Evolutionary conservation across 805 yeast genomes (phyloP), one percentile per base, ranked within the genome.

Genomic region (Candida tibetensis): DNA sequence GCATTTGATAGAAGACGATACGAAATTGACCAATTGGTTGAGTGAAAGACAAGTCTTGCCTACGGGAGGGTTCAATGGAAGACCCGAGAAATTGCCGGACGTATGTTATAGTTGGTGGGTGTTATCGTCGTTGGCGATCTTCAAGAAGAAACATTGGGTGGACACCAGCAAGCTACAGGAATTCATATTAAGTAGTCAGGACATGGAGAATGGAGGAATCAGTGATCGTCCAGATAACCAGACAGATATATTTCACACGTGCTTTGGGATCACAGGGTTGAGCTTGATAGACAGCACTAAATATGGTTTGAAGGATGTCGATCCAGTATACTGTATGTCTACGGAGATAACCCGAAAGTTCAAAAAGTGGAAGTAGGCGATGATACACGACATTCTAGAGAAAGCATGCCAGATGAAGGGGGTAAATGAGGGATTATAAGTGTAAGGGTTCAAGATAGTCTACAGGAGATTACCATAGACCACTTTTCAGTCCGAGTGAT

Each of bases 31-130:
- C 2, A 79, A 85, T 77, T 93, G 99, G 98, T 69, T 93, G 14
- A 75, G 91, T 51, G 98, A 93, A 55, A 69, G 99, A 41, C 99
- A 93, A 60, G 75, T 87, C 6, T 47, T 58, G 18, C 72, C 76
- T 4, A 74, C 74, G 19, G 99, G 99, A 4, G 99, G 99, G 0
- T 70, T 93, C 39, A 93, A 93, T 55, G 99, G 99, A 1, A 74
- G 99, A 35, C 96, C 98, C 0, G 95, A 93, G 42, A 93, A 93
- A 57, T 64, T 88, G 14, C 95, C 98, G 0, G 99, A 93, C 60
- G 96, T 87, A n/a, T 93, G 99, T 57, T 93, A 93, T 58, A 81
- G 93, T 50, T 93, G 97, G 96, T 93, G 99, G 99, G 95, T 89
- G 7, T 58, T 89, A 16, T 82, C 95, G 2, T 74, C 88, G 2